Evolutionary conservation across 2,329 filamentous ascomycete species (phyloP), one percentile per base, ranked within the genome.

Genomic region (Fusarium multiceps): DNA sequence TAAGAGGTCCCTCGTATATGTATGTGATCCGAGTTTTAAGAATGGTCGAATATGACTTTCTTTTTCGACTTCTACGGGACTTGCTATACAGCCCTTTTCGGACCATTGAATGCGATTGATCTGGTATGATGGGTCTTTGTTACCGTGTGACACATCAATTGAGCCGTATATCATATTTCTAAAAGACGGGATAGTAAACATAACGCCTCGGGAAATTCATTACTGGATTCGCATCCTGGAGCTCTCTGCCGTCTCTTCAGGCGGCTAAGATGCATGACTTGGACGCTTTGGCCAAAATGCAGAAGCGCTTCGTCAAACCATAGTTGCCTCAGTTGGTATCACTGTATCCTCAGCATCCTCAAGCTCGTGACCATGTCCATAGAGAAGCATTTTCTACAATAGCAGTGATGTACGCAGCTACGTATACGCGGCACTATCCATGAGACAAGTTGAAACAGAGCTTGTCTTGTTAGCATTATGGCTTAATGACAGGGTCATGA

Each of bases 371-470:
- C 18, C 14, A 23, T n/a, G 12, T 12, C 13, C 18, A 25, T 16
- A 27, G 16, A 27, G 23, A 51, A 27, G 21, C 23, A 37, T 37
- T 11, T 51, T 51, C 30, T 51, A 43, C 8, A 43, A 23, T 23
- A 37, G 21, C 21, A 20, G 13, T 21, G 20, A n/a, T 47, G 43
- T n/a, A 37, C 28, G 28, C 28, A 11, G 18, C 34, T 37, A n/a
- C 10, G 27, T 21, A 13, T 25, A 18, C 23, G 23, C 23, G 18
- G 13, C 49, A 51, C 32, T 51, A 51, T 51, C 9, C 12, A 41
- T 51, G 32, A 41, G 37, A 51, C 49, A 51, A 12, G 49, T 51
- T 57, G 60, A 63, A 63, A 63, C 58, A 40, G 14, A 8, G 30
- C 12, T 25, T 40, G 42, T 49, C 14, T 57, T 49, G 45, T 55